Base-by-base conservation (phyloP, 2,329 filamentous ascomycete genomes). In the Talaromyces sp. region DNA sequence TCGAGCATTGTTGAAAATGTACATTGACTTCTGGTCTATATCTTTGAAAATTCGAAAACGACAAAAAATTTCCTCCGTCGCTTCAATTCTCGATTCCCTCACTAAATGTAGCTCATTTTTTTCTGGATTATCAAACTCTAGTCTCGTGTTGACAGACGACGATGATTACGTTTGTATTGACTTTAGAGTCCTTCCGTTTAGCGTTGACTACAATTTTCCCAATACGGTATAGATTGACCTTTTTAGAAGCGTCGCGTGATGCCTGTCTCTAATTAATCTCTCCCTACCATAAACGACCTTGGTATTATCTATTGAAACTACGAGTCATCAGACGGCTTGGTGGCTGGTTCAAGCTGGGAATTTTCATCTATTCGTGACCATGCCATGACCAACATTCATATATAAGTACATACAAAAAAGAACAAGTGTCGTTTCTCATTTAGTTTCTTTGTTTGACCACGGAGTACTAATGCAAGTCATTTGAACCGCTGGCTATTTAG, bases 401-500 rank as follows among this genome's bases (percentile, higher is more conserved):
- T 31, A 3, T 35, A 39, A 5, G 24, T 14, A 39, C n/a, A 11
- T 31, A 43, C 41, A 31, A 45, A 45, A 45, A 22, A 22, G 31
- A 56, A 56, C 50, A 56, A 37, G 50, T 56, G 31, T 56, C 31
- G 9, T 56, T 56, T 37, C 14, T 56, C 31, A 35, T 56, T 56
- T 37, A 3, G 10, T 8, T 22, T 56, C 27, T 22, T 35, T 22
- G 50, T 56, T 56, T 11, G 52, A 37, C 52, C 49, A 19, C 13
- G 13, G 47, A 50, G 47, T 22, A 56, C 33, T 24, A 19, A 35
- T 54, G 27, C 31, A 54, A 19, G 27, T 54, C 27, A 52, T 35
- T 9, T 22, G 16, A 19, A 35, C n/a, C 6, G 3, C 22, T 14
- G 33, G 52, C 8, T 13, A 19, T 2, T 56, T 56, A 56, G 37